Base-by-base conservation (phyloP, 2,329 filamentous ascomycete genomes). In the Talaromyces sp. region DNA sequence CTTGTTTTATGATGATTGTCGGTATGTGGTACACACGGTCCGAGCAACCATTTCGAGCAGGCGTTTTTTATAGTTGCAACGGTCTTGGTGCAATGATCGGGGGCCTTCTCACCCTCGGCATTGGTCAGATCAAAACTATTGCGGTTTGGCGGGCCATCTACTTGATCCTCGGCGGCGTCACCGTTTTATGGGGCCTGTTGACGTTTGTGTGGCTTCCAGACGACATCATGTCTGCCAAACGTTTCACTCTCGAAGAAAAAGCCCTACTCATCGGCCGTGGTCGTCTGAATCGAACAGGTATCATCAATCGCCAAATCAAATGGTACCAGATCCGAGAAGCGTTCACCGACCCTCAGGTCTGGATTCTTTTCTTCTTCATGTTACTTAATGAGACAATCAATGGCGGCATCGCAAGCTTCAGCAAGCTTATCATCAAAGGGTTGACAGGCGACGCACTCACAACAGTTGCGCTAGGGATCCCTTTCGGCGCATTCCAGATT, bases 21-120 rank as follows among this genome's bases (percentile, higher is more conserved):
- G 80, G 79, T 0, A 83, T 81, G 4, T 85, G 81, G 82, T 85
- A 84, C 66, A 84, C 81, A 0, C 81, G 83, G 37, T 81, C 84
- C 60, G 83, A 85, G 69, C 83, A 84, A 65, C 83, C 84, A 1
- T 74, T 74, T 3, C 76, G 84, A 2, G 83, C 82, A 0, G 83
- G 82, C 3, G 77, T 85, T 25, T 86, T 60, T 21, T 60, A 60
- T 28, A 37, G 58, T 39, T 60, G 28, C 21, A 60, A 60, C 33
- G 58, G 76, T 1, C 56, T 79, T 0, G 77, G 76, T 1, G 71
- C 72, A 1, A 77, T 78, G 83, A 83, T 86, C 84, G 58, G 69
- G 68, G 6, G 72, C 70, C 3, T 71, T 67, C 55, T 69, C 65
- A 1, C 23, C 69, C 16, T 70, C 56, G 79, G 70, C 1, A 75